A percentile compares a stretch with the other conserved stretches of the same genome.
Conservation (phyloP, 2,329 filamentous ascomycete species). For the Hymenotorrendiella dingleyae region DNA sequence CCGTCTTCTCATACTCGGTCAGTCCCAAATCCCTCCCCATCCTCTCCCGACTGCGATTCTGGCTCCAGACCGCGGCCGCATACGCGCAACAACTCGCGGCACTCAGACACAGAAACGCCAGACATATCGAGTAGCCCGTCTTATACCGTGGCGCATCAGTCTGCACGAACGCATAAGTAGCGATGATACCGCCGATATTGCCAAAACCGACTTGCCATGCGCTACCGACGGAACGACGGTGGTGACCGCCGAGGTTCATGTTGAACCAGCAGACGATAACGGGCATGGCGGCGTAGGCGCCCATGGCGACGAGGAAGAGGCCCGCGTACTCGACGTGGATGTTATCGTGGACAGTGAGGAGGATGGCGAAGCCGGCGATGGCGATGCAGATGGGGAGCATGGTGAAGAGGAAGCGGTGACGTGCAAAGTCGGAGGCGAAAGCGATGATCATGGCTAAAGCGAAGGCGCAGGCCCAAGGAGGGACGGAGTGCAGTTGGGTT, state of each 20-base stretch:
- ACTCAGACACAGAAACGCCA: slow-evolving; percentile 67
- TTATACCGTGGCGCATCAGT: slow-evolving; percentile 64
- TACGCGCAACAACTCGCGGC: slow-evolving; percentile 57
- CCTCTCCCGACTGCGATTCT: slow-evolving; percentile 56
- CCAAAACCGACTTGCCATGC: slow-evolving; percentile 77
- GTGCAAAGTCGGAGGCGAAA: slow-evolving; percentile 60
- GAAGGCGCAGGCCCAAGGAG: slow-evolving; percentile 67
- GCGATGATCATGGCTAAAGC: slow-evolving; percentile 73
- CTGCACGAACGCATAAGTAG: slow-evolving; percentile 62
- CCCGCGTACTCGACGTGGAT: slow-evolving; percentile 65
- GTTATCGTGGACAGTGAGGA: slow-evolving; percentile 66
- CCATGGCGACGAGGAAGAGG: slow-evolving; percentile 75
- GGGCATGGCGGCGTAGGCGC: slow-evolving; percentile 83
- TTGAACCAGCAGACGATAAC: slow-evolving; percentile 80
- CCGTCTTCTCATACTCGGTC: slow-evolving; percentile 54
- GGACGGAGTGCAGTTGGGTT: slow-evolving; percentile 45
- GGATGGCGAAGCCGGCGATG: slow-evolving; percentile 69
- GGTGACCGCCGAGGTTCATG: slow-evolving; percentile 72
- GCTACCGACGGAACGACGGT: slow-evolving; percentile 61
- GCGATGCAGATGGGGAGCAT: slow-evolving; percentile 62
- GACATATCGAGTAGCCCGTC: slow-evolving; percentile 70
- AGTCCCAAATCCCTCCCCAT: slow-evolving; percentile 40
- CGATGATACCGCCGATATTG: slow-evolving; percentile 73
- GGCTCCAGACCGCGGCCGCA: slow-evolving; percentile 47
- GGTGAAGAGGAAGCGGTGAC: slow-evolving; percentile 71